These are phyloP conservation scores for Diaporthe destruens DNA, from an alignment of 2,329 filamentous ascomycete species.

Conservation along the genomic window DNA sequence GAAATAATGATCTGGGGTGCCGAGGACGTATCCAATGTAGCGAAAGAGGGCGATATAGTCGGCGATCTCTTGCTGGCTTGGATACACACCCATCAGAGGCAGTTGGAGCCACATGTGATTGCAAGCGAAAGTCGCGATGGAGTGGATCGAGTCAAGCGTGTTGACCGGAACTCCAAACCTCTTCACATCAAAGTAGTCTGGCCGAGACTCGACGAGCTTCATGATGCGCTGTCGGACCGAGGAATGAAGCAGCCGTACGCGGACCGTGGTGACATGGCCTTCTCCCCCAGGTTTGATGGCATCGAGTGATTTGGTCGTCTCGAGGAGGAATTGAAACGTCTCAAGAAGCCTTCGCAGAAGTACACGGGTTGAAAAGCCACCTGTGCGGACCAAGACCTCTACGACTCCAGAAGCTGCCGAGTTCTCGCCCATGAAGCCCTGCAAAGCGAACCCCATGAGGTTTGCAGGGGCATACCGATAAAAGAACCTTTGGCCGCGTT, in stretches of 20 bases:
- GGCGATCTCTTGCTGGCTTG: background rate
- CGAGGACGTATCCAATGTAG: slow-evolving; percentile 1
- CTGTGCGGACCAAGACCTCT: slow-evolving; percentile 11
- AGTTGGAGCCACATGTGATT: slow-evolving; percentile 19
- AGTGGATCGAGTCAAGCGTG: slow-evolving; percentile 17
- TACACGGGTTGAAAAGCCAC: slow-evolving; percentile 13
- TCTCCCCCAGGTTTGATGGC: slow-evolving; percentile 9
- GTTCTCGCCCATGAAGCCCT: slow-evolving; percentile 8
- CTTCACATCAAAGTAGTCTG: background rate
- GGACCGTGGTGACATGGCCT: slow-evolving; percentile 7
- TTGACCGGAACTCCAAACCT: slow-evolving; percentile 1
- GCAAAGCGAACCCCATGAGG: slow-evolving; percentile 3
- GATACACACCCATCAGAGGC: slow-evolving; percentile 3
- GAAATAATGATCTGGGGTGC: slow-evolving; percentile 1
- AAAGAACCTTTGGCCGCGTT: slow-evolving; percentile 6
- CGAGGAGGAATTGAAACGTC: slow-evolving; percentile 11
- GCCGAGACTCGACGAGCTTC: slow-evolving; percentile 2
- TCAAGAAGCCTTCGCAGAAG: slow-evolving; percentile 7
- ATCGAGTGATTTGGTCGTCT: slow-evolving; percentile 8
- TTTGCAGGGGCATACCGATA: slow-evolving; percentile 7
- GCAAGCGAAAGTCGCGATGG: slow-evolving; percentile 11
- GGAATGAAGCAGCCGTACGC: slow-evolving; percentile 11
- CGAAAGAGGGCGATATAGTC: slow-evolving; percentile 19
- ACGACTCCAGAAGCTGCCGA: slow-evolving; percentile 8
- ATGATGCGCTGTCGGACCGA: slow-evolving; percentile 21